Base-by-base conservation (phyloP, 1,139 yeast genomes). In the Saccharomycopsis crataegensis region DNA sequence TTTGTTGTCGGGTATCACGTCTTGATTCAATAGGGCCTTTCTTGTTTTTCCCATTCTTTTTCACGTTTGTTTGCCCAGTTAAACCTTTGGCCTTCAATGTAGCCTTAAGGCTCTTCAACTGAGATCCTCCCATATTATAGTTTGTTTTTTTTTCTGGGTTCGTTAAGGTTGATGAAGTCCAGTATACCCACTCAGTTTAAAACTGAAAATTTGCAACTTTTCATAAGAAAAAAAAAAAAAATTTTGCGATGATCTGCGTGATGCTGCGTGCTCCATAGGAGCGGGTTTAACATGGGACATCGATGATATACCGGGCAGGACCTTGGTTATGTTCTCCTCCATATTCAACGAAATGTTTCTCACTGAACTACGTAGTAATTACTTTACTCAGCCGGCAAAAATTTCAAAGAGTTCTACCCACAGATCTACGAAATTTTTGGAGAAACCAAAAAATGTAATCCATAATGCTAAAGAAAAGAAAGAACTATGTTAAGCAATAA, bases 101-200 rank as follows among this genome's bases (percentile, higher is more conserved):
- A 52, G 82, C 91, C 63, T 85, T 88, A 55, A 90, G 76, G 71
- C 82, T 82, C 67, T 89, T 90, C 59, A 90, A 74, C 72, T 90
- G 97, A 17, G 96, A 87, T 17, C 95, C 95, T 32, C 90, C 96
- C 96, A 88, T 88, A 22, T 22, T 22, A 22, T 4, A 4, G 4
- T 22, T 22, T 22, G 28, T 22, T 37, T 46, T 51, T 34, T 3
- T 42, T 42, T 12, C 9, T 11, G 5, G 22, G 6, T 22, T 22
- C 16, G 17, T 16, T 12, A 42, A 42, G 12, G 22, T 6, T 42
- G 45, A 5, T 36, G 11, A 36, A 2, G 11, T 36, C n/a, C 2
- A 36, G n/a, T 36, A 36, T 11, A n/a, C n/a, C 5, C 40, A 36
- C n/a, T 36, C 2, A 36, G n/a, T 3, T 2, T 22, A 22, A 2